Evolutionary conservation across 257 asterid species (phyloP), one percentile per base, ranked within the genome.

Genomic region (Ligustrum vulgare): DNA sequence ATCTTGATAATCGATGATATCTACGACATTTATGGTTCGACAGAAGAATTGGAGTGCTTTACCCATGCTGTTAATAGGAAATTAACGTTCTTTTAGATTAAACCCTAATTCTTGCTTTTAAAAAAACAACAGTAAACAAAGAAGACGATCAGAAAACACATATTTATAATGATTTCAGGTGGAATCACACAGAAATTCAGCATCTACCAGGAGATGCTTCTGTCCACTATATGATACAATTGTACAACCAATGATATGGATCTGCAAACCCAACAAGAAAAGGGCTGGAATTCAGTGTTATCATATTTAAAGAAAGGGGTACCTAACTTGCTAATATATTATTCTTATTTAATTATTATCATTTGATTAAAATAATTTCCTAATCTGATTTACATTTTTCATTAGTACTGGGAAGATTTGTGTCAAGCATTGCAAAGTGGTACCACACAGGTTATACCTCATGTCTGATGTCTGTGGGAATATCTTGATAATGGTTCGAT

Each of bases 361-460:
- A 39, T 43, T 43, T 43, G 1, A 43, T 43, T 43, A 43, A 43
- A 5, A 43, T 13, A 0, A 43, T 43, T 43, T 6, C 51, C 51
- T 43, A 43, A 12, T 43, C 18, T 12, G 51, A 43, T 43, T 43
- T 43, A 43, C 18, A 43, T 56, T 58, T 5, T 4, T 16, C 18
- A 31, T 6, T 84, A 89, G 93, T 88, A n/a, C n/a, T n/a, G 96
- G 96, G 54, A 72, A 67, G 86, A 78, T 39, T 87, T 88, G 37
- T 87, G 92, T 73, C 84, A 86, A 37, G 83, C 92, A 15, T 75
- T 86, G 49, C 93, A 62, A 84, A 67, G 41, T 90, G 93, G 93
- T 65, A 81, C 33, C 69, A 82, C 67, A 70, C 22, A 60, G 84
- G 87, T 0, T 75, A 81, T 10, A 70, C 71, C 15, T 91, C 96